Conservation (phyloP, 75 land plant species). For the Chamaecyparis obtusa region DNA sequence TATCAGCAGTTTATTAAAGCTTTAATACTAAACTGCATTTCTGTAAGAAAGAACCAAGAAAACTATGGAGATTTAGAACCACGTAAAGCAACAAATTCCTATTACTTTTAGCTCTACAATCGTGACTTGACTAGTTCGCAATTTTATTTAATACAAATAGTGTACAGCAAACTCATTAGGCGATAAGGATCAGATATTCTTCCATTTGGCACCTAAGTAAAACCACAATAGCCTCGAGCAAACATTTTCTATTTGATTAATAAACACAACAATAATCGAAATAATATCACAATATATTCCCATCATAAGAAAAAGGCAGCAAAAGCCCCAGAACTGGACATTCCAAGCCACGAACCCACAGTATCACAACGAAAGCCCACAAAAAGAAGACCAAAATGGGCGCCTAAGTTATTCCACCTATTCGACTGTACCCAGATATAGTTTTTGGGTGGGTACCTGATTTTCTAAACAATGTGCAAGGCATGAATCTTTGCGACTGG, state of each 20-base stretch:
- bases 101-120: background rate
- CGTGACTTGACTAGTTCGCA: background rate
- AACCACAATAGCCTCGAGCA: background rate
- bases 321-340: background rate
- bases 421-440: background rate
- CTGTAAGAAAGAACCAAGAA: background rate
- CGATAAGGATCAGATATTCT: background rate
- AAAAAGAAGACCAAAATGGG: background rate
- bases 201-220: background rate
- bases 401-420: background rate
- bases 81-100: background rate
- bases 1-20: background rate
- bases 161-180: background rate
- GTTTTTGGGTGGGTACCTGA: background rate
- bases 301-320: background rate
- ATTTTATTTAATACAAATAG: background rate
- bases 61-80: background rate
- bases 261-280: background rate
- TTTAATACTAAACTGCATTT: background rate
- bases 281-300: background rate
- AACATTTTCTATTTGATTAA: background rate
- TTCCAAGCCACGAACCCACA: background rate
- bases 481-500: background rate
- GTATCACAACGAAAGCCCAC: background rate
- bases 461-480: background rate